Evolutionary conservation across 306 rosid species (phyloP).

Genomic region (Nissolia schottii): DNA sequence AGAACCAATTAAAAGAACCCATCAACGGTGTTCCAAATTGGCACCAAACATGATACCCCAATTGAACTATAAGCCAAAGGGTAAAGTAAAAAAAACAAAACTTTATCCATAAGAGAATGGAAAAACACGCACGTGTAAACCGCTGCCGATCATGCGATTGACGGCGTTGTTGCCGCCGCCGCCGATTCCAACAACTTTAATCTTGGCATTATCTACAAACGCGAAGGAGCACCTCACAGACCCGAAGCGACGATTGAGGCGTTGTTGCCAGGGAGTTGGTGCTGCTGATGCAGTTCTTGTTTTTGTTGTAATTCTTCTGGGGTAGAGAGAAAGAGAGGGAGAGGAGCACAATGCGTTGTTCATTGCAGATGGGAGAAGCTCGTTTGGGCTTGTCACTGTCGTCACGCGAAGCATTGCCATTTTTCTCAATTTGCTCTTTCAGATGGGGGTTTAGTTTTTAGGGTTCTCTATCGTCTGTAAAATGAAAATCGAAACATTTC

Average conservation of each 20-base stretch:
- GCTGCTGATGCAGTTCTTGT: too few relatives aligned
- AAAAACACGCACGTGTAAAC: slow-evolving; percentile 61
- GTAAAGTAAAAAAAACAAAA: slow-evolving; percentile 6
- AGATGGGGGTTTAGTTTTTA: not conserved
- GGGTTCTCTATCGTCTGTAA: not conserved
- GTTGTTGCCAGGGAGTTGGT: not conserved
- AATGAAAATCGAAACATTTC: not conserved
- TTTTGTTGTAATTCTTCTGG: slow-evolving; percentile 5
- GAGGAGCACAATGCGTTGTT: slow-evolving; percentile 27
- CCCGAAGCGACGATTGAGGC: slow-evolving; percentile 35
- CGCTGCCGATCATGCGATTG: slow-evolving; percentile 98
- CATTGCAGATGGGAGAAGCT: not conserved
- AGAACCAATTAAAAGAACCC: not conserved
- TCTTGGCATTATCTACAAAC: slow-evolving; percentile 68
- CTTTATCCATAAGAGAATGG: not conserved
- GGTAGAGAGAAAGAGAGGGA: slow-evolving; percentile 19
- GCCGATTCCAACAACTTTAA: slow-evolving; percentile 95
- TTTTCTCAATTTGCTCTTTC: not conserved
- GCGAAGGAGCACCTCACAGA: slow-evolving; percentile 60
- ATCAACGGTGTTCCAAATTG: not conserved
- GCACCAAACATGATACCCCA: not conserved
- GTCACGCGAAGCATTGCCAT: not conserved
- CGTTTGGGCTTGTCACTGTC: not conserved
- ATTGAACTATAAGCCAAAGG: not conserved
- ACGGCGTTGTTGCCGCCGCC: slow-evolving; percentile 99